Conservation (phyloP, 257 asterid species). For the Nicotiana knightiana region DNA sequence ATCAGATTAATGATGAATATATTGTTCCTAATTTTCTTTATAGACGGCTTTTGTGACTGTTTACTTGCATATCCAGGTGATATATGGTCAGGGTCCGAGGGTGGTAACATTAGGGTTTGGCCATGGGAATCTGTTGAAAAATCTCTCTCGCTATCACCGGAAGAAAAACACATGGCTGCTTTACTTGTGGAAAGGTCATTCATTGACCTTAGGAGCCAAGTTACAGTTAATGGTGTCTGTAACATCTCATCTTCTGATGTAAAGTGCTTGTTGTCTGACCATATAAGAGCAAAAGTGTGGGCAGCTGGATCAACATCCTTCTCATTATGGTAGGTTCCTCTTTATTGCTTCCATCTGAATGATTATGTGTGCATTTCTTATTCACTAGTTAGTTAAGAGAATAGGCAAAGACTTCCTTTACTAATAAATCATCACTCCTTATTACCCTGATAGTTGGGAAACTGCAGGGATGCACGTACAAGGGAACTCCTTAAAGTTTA, state of each 20-base stretch:
- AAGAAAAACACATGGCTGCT: constrained; percentile 88
- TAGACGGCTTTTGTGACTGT: not conserved
- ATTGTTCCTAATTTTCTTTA: not conserved
- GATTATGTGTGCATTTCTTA: not conserved
- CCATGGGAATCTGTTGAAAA: constrained; percentile 87
- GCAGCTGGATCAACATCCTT: constrained; percentile 68
- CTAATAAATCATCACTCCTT: constrained; percentile 6
- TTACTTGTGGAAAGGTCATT: constrained; percentile 73
- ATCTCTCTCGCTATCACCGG: constrained; percentile 66
- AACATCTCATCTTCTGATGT: constrained; percentile 85
- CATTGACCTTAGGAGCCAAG: constrained; percentile 79
- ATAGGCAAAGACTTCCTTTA: too few species aligned
- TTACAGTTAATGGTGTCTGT: constrained; percentile 74
- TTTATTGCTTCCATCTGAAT: not conserved
- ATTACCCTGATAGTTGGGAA: constrained; percentile 13
- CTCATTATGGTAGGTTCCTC: constrained; percentile 58
- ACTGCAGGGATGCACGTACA: constrained; percentile 83
- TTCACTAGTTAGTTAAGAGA: too few species aligned
- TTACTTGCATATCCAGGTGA: constrained; percentile 48
- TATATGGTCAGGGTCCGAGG: constrained; percentile 88
- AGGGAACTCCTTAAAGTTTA: constrained; percentile 79
- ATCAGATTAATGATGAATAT: not conserved
- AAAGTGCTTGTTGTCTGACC: constrained; percentile 61
- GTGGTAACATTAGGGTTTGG: constrained; percentile 74
- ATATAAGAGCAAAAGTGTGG: constrained; percentile 70